Percentiles rank a stretch among this genome's conserved stretches.
These are phyloP conservation scores for Aureobasidium vineae DNA, from an alignment of 2,329 filamentous ascomycete species.

Conservation along the genomic window DNA sequence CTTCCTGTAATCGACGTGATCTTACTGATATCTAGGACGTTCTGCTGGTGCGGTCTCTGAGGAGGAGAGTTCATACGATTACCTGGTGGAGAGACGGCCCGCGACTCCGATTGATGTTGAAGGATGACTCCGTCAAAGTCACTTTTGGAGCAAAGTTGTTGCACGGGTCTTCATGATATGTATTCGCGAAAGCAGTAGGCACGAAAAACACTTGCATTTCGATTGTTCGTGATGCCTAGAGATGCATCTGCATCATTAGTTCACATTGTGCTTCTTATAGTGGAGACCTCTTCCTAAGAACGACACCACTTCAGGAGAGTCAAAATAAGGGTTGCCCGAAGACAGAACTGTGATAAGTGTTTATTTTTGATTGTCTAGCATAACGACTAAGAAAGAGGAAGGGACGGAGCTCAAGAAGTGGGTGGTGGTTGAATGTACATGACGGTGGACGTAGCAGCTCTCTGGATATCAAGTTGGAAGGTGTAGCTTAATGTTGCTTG, in stretches of 20 bases:
- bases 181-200: no score
- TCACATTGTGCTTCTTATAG: neutral
- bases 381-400: slow-evolving; percentile 6
- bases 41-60: neutral
- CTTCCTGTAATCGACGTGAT: neutral
- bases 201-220: no score
- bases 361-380: slow-evolving; percentile 12
- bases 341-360: neutral
- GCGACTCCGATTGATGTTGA: neutral
- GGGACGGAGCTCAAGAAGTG: neutral
- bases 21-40: neutral
- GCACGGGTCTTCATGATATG: no score
- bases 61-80: neutral
- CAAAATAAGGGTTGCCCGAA: neutral
- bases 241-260: no score
- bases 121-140: neutral
- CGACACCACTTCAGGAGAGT: neutral
- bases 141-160: neutral
- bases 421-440: neutral
- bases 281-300: neutral
- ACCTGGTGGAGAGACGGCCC: neutral
- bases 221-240: neutral
- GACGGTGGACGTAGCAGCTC: slow-evolving; percentile 7
- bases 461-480: slow-evolving; percentile 3
- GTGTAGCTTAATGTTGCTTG: slow-evolving; percentile 14